A percentile compares a stretch with the other conserved stretches of the same genome.
Evolutionary conservation across 441 rosid genomes (phyloP).

Genomic region (Codiaeum variegatum): DNA sequence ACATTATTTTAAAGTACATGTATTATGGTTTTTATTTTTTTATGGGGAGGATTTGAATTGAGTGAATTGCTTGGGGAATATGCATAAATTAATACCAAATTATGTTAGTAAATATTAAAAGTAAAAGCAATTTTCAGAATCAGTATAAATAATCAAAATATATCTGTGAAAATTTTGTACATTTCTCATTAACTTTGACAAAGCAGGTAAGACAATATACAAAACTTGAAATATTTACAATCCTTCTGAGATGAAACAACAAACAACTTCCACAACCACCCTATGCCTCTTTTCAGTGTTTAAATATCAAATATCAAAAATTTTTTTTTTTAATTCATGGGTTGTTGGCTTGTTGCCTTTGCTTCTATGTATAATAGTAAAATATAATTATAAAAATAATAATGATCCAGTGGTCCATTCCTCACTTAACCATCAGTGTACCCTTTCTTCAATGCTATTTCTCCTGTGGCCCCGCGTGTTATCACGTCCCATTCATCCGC

Average conservation of each 20-base stretch:
- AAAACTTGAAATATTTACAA: background rate
- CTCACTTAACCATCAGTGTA: background rate
- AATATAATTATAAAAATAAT: too few relatives aligned
- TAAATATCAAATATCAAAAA: too few relatives aligned
- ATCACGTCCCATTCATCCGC: constrained; percentile 8
- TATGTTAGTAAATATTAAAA: too few relatives aligned
- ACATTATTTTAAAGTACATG: too few relatives aligned
- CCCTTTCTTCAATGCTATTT: background rate
- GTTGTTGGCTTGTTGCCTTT: background rate
- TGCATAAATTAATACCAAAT: too few relatives aligned
- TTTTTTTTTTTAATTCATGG: background rate
- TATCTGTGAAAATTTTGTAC: background rate
- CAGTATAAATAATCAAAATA: background rate
- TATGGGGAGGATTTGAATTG: too few relatives aligned
- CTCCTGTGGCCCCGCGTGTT: constrained; percentile 6
- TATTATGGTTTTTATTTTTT: too few relatives aligned
- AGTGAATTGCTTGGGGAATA: too few relatives aligned
- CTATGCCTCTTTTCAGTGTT: background rate
- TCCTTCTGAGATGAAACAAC: background rate
- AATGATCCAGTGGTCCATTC: background rate
- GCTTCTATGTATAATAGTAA: background rate
- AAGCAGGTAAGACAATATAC: background rate
- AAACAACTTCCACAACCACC: background rate
- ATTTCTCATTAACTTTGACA: background rate
- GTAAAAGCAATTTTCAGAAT: too few relatives aligned